Conservation (phyloP, 2,329 filamentous ascomycete species). For the Trichothecium roseum region DNA sequence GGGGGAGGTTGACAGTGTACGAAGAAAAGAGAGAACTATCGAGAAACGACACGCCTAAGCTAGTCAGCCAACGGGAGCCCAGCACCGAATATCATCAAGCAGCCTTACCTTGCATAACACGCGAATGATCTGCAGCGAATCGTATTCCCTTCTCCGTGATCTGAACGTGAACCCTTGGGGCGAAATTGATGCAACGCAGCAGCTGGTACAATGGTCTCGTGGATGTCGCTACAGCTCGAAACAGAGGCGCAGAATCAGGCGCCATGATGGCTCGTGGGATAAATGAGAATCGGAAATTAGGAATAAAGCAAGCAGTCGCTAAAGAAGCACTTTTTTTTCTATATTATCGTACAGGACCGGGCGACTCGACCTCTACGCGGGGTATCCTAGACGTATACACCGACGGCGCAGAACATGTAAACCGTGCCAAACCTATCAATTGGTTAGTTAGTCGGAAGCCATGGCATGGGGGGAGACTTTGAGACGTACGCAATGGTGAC, state of each 20-base stretch:
- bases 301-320: conserved; percentile 14
- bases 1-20: conserved; percentile 55
- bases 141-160: conserved; percentile 78
- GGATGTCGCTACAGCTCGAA: conserved; percentile 68
- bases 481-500: conserved; percentile 73
- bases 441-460: conserved; percentile 10
- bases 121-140: conserved; percentile 79
- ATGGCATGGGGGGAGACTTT: conserved; percentile 2
- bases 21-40: conserved; percentile 83
- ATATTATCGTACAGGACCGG: conserved; percentile 26
- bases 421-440: conserved; percentile 70
- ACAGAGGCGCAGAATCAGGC: conserved; percentile 39
- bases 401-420: conserved; percentile 97
- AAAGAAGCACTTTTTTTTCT: conserved; percentile 19
- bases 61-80: conserved; percentile 3
- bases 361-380: conserved; percentile 17
- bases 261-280: conserved; percentile 17
- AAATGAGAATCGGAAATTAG: conserved; percentile 8
- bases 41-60: conserved; percentile 56
- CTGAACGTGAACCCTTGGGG: conserved; percentile 51
- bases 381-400: conserved; percentile 84
- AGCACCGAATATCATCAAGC: background rate
- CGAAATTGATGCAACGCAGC: conserved; percentile 48
- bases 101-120: conserved; percentile 75
- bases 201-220: conserved; percentile 63